Evolutionary conservation across 179 eudicot species (phyloP), one percentile per base, ranked within the genome.

Genomic region (Nepenthes alata): DNA sequence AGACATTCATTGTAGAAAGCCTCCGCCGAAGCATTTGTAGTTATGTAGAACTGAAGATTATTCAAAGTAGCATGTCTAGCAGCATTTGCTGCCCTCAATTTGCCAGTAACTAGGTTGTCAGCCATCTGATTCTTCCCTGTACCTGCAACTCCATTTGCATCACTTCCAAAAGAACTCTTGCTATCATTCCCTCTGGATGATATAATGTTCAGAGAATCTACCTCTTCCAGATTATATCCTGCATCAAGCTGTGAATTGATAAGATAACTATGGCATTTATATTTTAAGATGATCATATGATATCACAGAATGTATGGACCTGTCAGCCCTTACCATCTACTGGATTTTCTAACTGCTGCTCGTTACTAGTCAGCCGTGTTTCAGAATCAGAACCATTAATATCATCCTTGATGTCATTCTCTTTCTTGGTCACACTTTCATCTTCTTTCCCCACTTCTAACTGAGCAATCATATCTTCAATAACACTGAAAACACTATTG

Each of bases 401-500:
- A 49, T 41, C 35, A 41, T 67, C 72, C 60, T 70, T 44, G n/a
- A 67, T 55, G 59, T 72, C 74, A 64, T 45, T 66, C 50, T n/a
- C 65, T 65, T 69, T 53, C 25, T 73, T 57, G 63, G 13, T 66
- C 70, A 59, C 53, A 62, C 60, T 36, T 65, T 67, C 77, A 47
- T 57, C 59, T 53, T 74, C 74, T 70, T 64, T 65, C 49, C 70
- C 77, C 74, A 66, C 91, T 66, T 90, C 97, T 67, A 90, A 60
- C 59, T 80, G 94, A 75, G 74, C 72, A 74, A 94, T 85, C 89
- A 90, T 77, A 73, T 78, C 78, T 80, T 90, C 99, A 62, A 94
- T 71, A 52, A 82, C 99, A 76, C 85, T 77, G 66, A 90, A 90
- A 2, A 94, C 96, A 70, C 89, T 87, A 62, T 82, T 87, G 63